These are phyloP conservation scores for Linnemannia hyalina DNA, from an alignment of 192 early-diverging fungal species.

Conservation along the genomic window DNA sequence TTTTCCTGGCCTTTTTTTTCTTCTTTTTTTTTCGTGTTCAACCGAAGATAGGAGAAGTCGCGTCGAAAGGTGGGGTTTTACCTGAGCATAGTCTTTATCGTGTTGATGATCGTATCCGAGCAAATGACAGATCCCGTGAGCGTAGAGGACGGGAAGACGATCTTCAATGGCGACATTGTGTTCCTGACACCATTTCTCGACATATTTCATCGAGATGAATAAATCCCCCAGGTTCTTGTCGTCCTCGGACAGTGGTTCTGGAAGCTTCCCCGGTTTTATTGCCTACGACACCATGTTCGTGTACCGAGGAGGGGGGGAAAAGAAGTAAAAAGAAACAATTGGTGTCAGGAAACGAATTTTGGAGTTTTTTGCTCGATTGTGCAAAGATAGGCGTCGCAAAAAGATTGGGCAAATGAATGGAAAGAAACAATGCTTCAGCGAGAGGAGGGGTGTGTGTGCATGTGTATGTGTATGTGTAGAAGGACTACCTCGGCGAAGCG, in stretches of 20 bases:
- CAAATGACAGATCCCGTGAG: conserved; percentile 77
- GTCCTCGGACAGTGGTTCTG: conserved; percentile 58
- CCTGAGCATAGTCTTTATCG: conserved; percentile 59
- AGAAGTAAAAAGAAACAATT: neutral
- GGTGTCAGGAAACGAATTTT: neutral
- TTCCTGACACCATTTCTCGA: conserved; percentile 61
- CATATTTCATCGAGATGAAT: conserved; percentile 69
- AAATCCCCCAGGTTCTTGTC: conserved; percentile 73
- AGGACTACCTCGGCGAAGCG: conserved; percentile 65
- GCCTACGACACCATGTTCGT: conserved; percentile 17
- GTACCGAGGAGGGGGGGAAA: neutral
- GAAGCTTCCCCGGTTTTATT: conserved; percentile 52
- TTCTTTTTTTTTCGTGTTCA: no score
- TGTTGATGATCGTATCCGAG: conserved; percentile 76
- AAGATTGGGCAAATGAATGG: neutral
- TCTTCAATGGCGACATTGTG: conserved; percentile 59
- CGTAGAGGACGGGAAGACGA: conserved; percentile 69
- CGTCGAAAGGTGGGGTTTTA: neutral
- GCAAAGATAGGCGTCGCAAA: neutral
- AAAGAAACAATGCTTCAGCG: neutral
- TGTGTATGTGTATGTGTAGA: no score
- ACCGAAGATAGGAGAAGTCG: no score
- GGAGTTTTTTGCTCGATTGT: neutral
- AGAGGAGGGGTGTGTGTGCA: no score
- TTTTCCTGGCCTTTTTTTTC: no score